phyloP scores from a whole-genome alignment of 352 stramenopile genomes.

The Phytophthora constricta region DNA sequence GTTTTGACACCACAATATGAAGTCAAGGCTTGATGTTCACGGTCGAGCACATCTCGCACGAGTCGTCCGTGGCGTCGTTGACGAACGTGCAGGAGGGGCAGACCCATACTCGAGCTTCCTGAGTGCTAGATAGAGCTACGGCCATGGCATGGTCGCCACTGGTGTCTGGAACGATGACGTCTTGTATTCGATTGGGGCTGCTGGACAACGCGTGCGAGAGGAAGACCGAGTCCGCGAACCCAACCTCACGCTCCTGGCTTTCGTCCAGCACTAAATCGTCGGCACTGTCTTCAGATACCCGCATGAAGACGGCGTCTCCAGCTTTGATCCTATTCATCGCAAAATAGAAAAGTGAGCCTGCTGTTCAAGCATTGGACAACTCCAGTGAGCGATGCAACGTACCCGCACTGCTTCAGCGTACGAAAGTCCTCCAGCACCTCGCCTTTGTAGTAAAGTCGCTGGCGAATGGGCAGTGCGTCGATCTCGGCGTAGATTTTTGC shows the following conservation, averaged over 20 bases:
- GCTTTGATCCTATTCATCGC: slow-evolving; percentile 67
- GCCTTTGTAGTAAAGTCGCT: slow-evolving; percentile 77
- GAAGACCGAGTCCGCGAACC: slow-evolving; percentile 80
- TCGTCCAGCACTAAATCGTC: slow-evolving; percentile 69
- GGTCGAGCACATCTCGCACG: slow-evolving; percentile 78
- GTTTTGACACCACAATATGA: background rate
- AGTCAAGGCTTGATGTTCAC: slow-evolving; percentile 24
- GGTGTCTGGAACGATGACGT: slow-evolving; percentile 11
- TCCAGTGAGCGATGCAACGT: slow-evolving; percentile 17
- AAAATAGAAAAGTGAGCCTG: slow-evolving; percentile 8
- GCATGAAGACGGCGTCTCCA: slow-evolving; percentile 78
- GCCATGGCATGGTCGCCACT: slow-evolving; percentile 27
- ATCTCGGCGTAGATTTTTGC: slow-evolving; percentile 78
- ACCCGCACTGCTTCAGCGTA: slow-evolving; percentile 75
- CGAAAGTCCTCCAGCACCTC: slow-evolving; percentile 56
- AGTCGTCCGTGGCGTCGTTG: slow-evolving; percentile 61
- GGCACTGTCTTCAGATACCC: slow-evolving; percentile 58
- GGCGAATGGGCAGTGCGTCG: slow-evolving; percentile 68
- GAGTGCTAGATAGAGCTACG: slow-evolving; percentile 20
- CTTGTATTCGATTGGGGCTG: background rate
- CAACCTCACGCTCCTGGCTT: slow-evolving; percentile 68
- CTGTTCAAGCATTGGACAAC: background rate
- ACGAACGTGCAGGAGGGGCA: slow-evolving; percentile 78
- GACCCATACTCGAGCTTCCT: slow-evolving; percentile 64
- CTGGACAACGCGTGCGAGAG: slow-evolving; percentile 33